These are phyloP conservation scores for Pleurotus citrinopileatus DNA, from an alignment of 768 basidiomycete genomes.

Conservation along the genomic window DNA sequence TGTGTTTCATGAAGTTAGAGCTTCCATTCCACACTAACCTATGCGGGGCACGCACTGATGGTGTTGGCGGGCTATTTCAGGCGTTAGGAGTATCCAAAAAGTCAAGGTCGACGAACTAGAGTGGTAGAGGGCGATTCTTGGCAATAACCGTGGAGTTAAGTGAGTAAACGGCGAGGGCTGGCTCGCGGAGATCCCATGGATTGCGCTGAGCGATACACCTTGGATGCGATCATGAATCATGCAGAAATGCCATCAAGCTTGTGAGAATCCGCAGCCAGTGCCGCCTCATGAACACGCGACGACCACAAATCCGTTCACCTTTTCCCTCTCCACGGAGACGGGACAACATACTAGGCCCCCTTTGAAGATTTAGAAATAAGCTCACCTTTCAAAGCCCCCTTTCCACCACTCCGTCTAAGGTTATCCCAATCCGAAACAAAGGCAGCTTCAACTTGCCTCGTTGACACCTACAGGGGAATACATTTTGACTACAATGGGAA, in stretches of 20 bases:
- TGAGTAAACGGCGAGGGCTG: not conserved
- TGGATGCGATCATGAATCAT: not conserved
- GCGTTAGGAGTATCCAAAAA: not conserved
- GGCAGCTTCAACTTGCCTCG: not conserved
- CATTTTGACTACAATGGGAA: not conserved
- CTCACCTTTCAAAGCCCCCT: not conserved
- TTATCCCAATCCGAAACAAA: not conserved
- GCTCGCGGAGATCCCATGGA: not conserved
- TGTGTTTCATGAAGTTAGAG: too few species aligned
- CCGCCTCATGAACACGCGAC: not conserved
- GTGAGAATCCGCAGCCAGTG: not conserved
- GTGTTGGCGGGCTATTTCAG: too few species aligned
- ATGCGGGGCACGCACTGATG: too few species aligned
- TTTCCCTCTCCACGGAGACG: not conserved
- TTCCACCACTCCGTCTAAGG: not conserved
- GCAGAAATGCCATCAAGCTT: not conserved
- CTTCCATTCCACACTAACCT: too few species aligned
- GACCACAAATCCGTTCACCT: not conserved
- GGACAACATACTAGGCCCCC: not conserved
- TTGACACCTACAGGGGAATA: not conserved
- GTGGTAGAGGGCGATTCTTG: not conserved
- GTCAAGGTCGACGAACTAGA: not conserved
- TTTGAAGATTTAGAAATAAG: not conserved
- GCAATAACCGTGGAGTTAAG: conserved; percentile 5
- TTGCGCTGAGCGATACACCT: not conserved